A percentile compares a stretch with the other conserved stretches of the same genome.
Conservation (phyloP, 257 asterid species). For the Scutellaria barbata region DNA sequence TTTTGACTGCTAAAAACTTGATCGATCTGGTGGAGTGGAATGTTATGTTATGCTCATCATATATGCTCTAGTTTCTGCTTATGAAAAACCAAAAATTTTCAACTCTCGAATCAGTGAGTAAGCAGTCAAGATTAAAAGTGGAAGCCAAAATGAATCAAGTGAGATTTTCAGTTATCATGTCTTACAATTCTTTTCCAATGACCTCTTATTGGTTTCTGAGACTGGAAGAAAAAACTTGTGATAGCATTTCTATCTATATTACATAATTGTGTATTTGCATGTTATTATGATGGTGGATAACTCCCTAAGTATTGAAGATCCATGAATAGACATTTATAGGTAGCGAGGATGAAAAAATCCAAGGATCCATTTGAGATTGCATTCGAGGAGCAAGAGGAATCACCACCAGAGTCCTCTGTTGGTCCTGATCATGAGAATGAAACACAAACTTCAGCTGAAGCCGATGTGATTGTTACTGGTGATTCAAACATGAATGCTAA, state of each 20-base stretch:
- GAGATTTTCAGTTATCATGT: not conserved
- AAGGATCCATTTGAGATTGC: constrained; percentile 95
- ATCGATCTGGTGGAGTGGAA: not conserved
- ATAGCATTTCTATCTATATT: not conserved
- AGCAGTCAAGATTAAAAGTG: not conserved
- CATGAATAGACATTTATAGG: constrained; percentile 24
- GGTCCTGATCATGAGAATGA: constrained; percentile 65
- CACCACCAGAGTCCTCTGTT: constrained; percentile 88
- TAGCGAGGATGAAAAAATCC: constrained; percentile 71
- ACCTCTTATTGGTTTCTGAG: not conserved
- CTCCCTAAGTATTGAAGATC: not conserved
- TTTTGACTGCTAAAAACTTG: not conserved
- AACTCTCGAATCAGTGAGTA: not conserved
- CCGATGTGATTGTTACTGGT: constrained; percentile 38
- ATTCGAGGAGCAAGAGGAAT: constrained; percentile 85
- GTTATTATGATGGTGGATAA: not conserved
- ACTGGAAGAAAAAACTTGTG: not conserved
- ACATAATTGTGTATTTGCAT: not conserved
- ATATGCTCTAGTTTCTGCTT: not conserved
- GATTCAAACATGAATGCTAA: constrained; percentile 45
- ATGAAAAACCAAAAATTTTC: not conserved
- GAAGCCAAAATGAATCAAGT: not conserved
- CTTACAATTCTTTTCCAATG: not conserved
- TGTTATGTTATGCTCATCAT: not conserved
- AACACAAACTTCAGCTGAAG: constrained; percentile 53